Percentiles rank a stretch among this genome's conserved stretches.
Conservation (phyloP, 345 rosid species). For the Rhizophora mangle region DNA sequence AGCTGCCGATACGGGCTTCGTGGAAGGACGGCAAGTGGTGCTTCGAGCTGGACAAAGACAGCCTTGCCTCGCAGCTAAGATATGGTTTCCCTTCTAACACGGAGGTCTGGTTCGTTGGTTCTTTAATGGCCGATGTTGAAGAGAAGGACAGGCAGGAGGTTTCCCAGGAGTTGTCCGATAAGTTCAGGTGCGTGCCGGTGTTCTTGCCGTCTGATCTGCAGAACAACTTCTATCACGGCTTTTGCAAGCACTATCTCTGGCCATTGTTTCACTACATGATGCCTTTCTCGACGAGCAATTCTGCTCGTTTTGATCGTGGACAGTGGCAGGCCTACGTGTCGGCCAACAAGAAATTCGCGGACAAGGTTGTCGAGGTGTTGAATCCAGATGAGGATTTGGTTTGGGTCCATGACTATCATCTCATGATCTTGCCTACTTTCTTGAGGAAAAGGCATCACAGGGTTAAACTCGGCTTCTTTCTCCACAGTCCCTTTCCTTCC, state of each 20-base stretch:
- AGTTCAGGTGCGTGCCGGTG: slow-evolving; percentile 60
- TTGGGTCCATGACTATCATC: slow-evolving; percentile 87
- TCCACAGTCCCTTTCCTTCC: slow-evolving; percentile 71
- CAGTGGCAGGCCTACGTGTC: slow-evolving; percentile 65
- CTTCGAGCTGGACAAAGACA: slow-evolving; percentile 62
- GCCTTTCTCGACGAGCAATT: slow-evolving; percentile 50
- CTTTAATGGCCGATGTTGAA: slow-evolving; percentile 49
- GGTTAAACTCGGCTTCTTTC: slow-evolving; percentile 64
- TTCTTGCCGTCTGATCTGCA: slow-evolving; percentile 55
- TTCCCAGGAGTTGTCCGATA: slow-evolving; percentile 44
- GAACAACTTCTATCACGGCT: slow-evolving; percentile 66
- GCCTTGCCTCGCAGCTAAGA: slow-evolving; percentile 49
- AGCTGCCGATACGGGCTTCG: slow-evolving; percentile 50
- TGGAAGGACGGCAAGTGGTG: slow-evolving; percentile 41
- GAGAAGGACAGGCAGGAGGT: slow-evolving; percentile 56
- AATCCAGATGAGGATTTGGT: slow-evolving; percentile 68
- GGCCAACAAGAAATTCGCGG: slow-evolving; percentile 62
- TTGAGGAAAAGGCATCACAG: slow-evolving; percentile 50
- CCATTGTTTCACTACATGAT: slow-evolving; percentile 73
- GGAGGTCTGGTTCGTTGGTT: slow-evolving; percentile 64
- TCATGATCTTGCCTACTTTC: slow-evolving; percentile 71
- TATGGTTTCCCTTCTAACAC: slow-evolving; percentile 56
- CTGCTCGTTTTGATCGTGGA: slow-evolving; percentile 46
- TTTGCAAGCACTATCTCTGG: slow-evolving; percentile 89
- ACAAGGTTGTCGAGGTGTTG: slow-evolving; percentile 57